Percentiles rank a stretch among this genome's conserved stretches.
Conservation (phyloP, 2,329 filamentous ascomycete species). For the Fusarium virguliforme region DNA sequence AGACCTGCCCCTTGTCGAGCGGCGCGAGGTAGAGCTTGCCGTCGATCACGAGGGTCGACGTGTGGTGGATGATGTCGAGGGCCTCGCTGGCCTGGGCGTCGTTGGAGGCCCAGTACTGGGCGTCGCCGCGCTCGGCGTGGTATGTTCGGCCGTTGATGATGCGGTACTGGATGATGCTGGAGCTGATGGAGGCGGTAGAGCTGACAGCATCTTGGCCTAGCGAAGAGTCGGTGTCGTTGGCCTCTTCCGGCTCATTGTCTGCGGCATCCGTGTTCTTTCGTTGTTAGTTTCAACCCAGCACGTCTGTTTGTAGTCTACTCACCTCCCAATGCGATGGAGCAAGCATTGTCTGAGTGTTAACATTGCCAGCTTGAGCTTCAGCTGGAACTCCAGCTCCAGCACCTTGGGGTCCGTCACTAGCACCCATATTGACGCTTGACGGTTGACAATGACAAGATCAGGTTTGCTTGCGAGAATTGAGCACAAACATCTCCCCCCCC, state of each 20-base stretch:
- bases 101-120: conserved; percentile 44
- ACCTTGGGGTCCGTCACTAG: neutral
- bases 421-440: conserved; percentile 16
- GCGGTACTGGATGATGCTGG: conserved; percentile 42
- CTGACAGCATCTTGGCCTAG: conserved; percentile 31
- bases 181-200: conserved; percentile 40
- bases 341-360: conserved; percentile 18
- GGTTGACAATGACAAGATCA: neutral
- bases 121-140: conserved; percentile 41
- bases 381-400: neutral
- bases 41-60: conserved; percentile 28
- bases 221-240: conserved; percentile 33
- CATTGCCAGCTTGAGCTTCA: neutral
- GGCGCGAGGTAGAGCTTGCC: conserved; percentile 38
- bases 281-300: neutral
- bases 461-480: neutral
- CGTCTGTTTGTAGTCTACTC: neutral
- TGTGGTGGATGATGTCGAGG: conserved; percentile 41
- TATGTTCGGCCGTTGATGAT: conserved; percentile 45
- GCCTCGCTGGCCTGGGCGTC: conserved; percentile 42
- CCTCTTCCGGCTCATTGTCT: neutral
- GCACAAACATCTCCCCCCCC: neutral
- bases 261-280: conserved; percentile 18
- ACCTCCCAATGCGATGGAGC: conserved; percentile 44
- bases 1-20: conserved; percentile 6